Conservation (phyloP, 768 basidiomycete genomes). For the Cystofilobasidium capitatum region DNA sequence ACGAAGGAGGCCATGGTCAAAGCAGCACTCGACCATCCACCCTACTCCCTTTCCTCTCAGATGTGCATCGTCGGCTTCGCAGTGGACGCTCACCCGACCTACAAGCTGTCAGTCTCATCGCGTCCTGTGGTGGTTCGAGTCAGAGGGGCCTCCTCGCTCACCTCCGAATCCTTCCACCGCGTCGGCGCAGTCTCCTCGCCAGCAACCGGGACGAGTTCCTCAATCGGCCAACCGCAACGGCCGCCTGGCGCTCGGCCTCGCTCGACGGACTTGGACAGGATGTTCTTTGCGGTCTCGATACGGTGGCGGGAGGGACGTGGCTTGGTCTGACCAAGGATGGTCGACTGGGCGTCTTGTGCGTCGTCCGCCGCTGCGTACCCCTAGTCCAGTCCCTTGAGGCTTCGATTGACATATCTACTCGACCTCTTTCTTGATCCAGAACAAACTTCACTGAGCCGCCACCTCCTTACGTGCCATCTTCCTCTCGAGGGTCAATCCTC, state of each 20-base stretch:
- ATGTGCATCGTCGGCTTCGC: constrained; percentile 27
- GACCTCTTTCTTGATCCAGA: neutral
- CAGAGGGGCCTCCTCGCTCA: neutral
- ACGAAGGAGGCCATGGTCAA: too few relatives aligned
- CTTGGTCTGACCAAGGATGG: constrained; percentile 17
- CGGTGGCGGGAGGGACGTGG: constrained; percentile 21
- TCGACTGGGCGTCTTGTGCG: constrained; percentile 18
- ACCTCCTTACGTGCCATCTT: neutral
- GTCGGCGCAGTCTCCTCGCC: constrained; percentile 1
- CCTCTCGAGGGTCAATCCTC: constrained; percentile 5
- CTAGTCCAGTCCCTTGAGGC: neutral
- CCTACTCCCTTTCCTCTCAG: neutral
- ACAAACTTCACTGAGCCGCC: constrained; percentile 26
- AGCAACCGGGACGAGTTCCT: constrained; percentile 27
- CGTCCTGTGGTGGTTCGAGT: too few relatives aligned
- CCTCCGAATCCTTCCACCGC: neutral
- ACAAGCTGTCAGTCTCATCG: constrained; percentile 3
- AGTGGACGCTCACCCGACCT: constrained; percentile 15
- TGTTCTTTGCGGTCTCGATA: constrained; percentile 13
- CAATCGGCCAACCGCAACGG: constrained; percentile 3
- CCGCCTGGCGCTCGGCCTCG: neutral
- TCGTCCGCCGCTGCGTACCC: neutral
- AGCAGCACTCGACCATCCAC: neutral
- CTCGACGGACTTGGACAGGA: neutral
- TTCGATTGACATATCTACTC: neutral